Base-by-base conservation (phyloP, 1,139 yeast species). In the Maudiozyma humilis region DNA sequence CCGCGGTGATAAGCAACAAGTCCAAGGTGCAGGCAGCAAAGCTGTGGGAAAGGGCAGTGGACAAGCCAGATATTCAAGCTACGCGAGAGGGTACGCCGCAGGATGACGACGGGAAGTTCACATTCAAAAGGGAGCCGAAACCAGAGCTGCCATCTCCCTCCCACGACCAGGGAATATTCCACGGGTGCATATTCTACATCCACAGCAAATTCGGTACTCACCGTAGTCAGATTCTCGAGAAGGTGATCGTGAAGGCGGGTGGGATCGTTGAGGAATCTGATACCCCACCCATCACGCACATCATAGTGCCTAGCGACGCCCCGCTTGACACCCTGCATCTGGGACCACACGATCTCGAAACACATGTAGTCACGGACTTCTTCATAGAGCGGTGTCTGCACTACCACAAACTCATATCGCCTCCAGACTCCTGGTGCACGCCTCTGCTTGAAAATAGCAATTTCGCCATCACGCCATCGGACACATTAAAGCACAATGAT, bases 331-430 rank as follows among this genome's bases (percentile, higher is more conserved):
- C 45, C n/a, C 17, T 49, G 7, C 19, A 37, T 12, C 14, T 40
- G 7, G 36, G 20, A 19, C 30, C 14, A 2, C n/a, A n/a, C n/a
- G 6, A 18, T 13, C 18, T 16, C 8, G 14, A 23, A 13, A 16
- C 30, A 6, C 13, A 27, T 15, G 4, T 49, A 2, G 75, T 78
- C 2, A 82, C 95, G 1, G 96, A 89, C 62, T 87, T 95, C 89
- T 82, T 84, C 53, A 66, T 89, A 23, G 97, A 89, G 62, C 64
- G 96, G 47, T 75, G 86, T 29, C 67, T 88, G 29, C 82, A 74
- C 60, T 82, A 82, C 55, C 73, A 75, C 38, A 64, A 65, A 42
- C 56, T 81, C 3, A 63, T 68, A 12, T 54, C 39, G 10, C 62
- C 63, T 4, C 40, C 68, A 33, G 96, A 87, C 58, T 62, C 71